phyloP scores from a whole-genome alignment of 2,329 filamentous ascomycete species.

The Alternaria alternata region DNA sequence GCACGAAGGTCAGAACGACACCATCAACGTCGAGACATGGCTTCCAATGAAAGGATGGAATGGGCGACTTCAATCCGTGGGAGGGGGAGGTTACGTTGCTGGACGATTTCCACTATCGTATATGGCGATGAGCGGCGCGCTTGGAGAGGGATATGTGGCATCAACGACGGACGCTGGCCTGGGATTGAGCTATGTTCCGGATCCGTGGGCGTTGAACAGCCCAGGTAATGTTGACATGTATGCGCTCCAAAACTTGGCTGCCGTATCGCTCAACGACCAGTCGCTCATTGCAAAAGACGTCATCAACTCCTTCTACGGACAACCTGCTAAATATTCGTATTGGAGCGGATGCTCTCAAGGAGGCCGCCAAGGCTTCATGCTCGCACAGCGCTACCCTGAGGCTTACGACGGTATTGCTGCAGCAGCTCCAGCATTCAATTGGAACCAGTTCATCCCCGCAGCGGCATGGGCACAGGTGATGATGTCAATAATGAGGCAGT shows the following conservation, averaged over 20 bases:
- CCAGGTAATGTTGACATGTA: neutral
- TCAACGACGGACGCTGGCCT: neutral
- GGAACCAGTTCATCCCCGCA: conserved; percentile 29
- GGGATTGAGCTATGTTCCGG: no score
- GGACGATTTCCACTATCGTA: conserved; percentile 33
- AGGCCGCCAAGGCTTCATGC: conserved; percentile 46
- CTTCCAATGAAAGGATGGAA: conserved; percentile 45
- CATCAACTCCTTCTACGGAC: conserved; percentile 48
- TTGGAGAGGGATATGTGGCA: conserved; percentile 34
- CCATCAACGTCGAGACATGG: conserved; percentile 40
- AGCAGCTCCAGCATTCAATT: conserved; percentile 41
- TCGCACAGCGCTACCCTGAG: conserved; percentile 45
- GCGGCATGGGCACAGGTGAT: conserved; percentile 38
- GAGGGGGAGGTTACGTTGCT: conserved; percentile 44
- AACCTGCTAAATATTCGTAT: conserved; percentile 30
- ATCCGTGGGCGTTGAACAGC: neutral
- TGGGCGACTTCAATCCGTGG: conserved; percentile 42
- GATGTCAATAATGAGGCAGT: conserved; percentile 38
- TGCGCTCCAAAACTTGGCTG: neutral
- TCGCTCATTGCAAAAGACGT: conserved; percentile 46
- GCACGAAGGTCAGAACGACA: conserved; percentile 24
- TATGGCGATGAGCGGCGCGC: conserved; percentile 17
- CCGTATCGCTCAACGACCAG: conserved; percentile 34
- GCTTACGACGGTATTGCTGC: conserved; percentile 48
- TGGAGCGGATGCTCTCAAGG: conserved; percentile 49